Conservation (phyloP, 179 eudicot species). For the Sideroxylon spinosum region DNA sequence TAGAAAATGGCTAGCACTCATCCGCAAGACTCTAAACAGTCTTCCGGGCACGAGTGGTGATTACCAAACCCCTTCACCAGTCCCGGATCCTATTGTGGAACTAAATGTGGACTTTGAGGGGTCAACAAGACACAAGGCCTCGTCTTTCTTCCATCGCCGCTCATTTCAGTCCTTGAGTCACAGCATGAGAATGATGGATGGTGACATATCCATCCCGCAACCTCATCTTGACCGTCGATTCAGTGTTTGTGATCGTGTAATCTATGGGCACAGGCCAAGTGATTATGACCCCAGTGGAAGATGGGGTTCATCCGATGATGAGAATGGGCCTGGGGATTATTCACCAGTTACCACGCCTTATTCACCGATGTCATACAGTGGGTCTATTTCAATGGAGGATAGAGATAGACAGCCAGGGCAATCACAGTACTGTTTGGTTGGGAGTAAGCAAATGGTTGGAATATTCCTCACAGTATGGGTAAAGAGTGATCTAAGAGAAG, state of each 20-base stretch:
- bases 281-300: slow-evolving; percentile 46
- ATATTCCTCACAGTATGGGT: slow-evolving; percentile 82
- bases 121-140: slow-evolving; percentile 44
- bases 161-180: slow-evolving; percentile 67
- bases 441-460: slow-evolving; percentile 95
- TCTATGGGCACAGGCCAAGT: slow-evolving; percentile 43
- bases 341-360: slow-evolving; percentile 36
- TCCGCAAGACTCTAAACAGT: slow-evolving; percentile 59
- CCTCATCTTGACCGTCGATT: slow-evolving; percentile 66
- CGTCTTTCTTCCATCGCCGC: slow-evolving; percentile 54
- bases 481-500: slow-evolving; percentile 60
- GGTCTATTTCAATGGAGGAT: slow-evolving; percentile 41
- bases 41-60: slow-evolving; percentile 56
- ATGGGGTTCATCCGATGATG: slow-evolving; percentile 63
- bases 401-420: slow-evolving; percentile 38
- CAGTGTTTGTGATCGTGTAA: slow-evolving; percentile 69
- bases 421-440: slow-evolving; percentile 71
- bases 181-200: slow-evolving; percentile 58
- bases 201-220: slow-evolving; percentile 38
- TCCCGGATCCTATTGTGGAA: slow-evolving; percentile 61
- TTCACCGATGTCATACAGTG: slow-evolving; percentile 45
- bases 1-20: slow-evolving; percentile 69
- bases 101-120: slow-evolving; percentile 68
- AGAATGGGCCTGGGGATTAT: slow-evolving; percentile 44
- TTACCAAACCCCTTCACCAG: slow-evolving; percentile 49